A percentile compares a stretch with the other conserved stretches of the same genome.
phyloP scores from a whole-genome alignment of 306 rosid species.

The Rubus idaeus region DNA sequence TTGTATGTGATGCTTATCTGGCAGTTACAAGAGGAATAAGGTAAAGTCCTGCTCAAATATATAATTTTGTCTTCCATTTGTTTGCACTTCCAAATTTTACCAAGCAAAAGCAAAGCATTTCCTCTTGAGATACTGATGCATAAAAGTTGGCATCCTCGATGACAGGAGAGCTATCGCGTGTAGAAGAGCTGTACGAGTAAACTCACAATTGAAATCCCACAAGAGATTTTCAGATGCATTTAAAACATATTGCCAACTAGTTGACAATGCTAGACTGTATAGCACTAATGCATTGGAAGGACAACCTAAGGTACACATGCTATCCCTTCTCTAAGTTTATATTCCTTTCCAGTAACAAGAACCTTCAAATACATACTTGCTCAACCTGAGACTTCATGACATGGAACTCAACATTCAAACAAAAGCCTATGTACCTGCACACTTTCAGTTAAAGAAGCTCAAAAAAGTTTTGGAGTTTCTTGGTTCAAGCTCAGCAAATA shows the following conservation, averaged over 20 bases:
- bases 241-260: slow-evolving; percentile 65
- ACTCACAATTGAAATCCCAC: slow-evolving; percentile 82
- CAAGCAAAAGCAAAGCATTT: neutral
- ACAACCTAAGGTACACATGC: slow-evolving; percentile 68
- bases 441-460: neutral
- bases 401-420: neutral
- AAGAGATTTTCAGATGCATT: slow-evolving; percentile 90
- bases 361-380: neutral
- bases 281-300: slow-evolving; percentile 90
- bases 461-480: neutral
- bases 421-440: neutral
- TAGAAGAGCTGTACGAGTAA: slow-evolving; percentile 89
- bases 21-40: slow-evolving; percentile 90
- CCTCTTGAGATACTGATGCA: slow-evolving; percentile 8
- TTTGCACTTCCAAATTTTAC: slow-evolving; percentile 1
- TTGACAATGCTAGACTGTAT: slow-evolving; percentile 79
- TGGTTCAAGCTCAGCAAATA: neutral
- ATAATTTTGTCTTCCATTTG: slow-evolving; percentile 1
- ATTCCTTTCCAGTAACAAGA: slow-evolving; percentile 4
- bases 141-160: slow-evolving; percentile 8
- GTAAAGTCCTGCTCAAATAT: slow-evolving; percentile 31
- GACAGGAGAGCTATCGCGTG: slow-evolving; percentile 88
- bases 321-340: slow-evolving; percentile 8
- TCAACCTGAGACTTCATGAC: no score
- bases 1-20: slow-evolving; percentile 92